Base-by-base conservation (phyloP, 306 rosid genomes). In the Myrica gale region DNA sequence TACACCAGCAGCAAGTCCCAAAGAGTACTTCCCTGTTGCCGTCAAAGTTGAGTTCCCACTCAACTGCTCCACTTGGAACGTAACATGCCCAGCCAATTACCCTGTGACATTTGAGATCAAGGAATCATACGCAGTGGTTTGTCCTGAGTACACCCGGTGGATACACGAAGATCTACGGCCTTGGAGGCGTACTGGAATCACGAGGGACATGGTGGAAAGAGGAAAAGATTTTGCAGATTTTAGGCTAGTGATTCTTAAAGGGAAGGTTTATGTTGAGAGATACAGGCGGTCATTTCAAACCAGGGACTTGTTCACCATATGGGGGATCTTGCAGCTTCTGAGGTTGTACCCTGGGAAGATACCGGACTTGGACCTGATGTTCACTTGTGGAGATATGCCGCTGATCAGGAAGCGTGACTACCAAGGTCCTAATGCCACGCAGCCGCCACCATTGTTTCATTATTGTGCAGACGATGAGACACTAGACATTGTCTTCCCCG, bases 321-420 rank as follows among this genome's bases (percentile, higher is more conserved):
- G 90, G 90, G 90, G 90, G 2, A 84, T 87, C 23, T n/a, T 79
- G 5, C 88, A 87, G 51, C 87, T 87, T 11, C 76, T 84, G 50
- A 87, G 84, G 74, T 11, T 87, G 48, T 87, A 87, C 7, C 90
- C 88, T 0, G 87, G 88, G 42, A 67, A 75, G 68, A 37, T 87
- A 23, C 88, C 88, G 2, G 88, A 84, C 75, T 65, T 87, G 73
- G 90, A 87, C 74, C 39, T 87, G 2, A 6, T 87, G 85, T 84
- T 87, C 80, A 52, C 50, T 3, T 87, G 90, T 72, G 90, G 82
- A 0, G 90, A 87, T 66, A 50, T 8, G 9, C 78, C 82, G 19
- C n/a, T 71, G 52, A 83, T 87, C 19, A 0, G 1, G 1, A 84
- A 84, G 5, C 53, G 1, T 0, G 5, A 19, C 21, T 80, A 60